Percentiles rank a stretch among this genome's conserved stretches.
These are phyloP conservation scores for Scutellaria barbata DNA, from an alignment of 257 asterid species.

Conservation along the genomic window DNA sequence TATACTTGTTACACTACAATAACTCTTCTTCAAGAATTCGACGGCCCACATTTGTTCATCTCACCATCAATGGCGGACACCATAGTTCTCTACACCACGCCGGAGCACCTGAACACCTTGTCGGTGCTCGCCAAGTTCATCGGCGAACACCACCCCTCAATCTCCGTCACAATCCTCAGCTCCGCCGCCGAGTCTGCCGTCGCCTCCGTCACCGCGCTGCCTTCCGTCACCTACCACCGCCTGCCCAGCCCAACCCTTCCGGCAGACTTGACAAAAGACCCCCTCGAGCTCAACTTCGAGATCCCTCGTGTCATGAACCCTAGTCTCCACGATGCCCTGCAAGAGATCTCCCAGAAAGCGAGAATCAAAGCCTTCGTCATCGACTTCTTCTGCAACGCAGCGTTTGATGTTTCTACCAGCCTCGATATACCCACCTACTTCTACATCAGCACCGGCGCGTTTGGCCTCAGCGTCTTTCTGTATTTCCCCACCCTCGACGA, in stretches of 20 bases:
- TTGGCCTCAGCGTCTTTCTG: conserved; percentile 30
- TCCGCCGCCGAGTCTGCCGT: conserved; percentile 33
- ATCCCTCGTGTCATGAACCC: conserved; percentile 48
- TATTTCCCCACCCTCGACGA: conserved; percentile 36
- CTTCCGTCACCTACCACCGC: conserved; percentile 42
- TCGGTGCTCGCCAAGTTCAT: conserved; percentile 38
- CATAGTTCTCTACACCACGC: conserved; percentile 36
- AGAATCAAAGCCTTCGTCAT: conserved; percentile 43
- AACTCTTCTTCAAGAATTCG: too few species aligned
- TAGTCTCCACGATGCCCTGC: conserved; percentile 35
- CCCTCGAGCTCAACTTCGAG: conserved; percentile 41
- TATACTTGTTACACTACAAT: too few species aligned
- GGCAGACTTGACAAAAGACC: background rate
- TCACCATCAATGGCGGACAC: conserved; percentile 33
- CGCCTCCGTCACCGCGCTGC: conserved; percentile 24
- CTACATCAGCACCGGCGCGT: conserved; percentile 36
- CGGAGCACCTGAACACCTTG: conserved; percentile 41
- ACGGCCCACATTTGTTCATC: too few species aligned
- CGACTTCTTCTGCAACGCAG: conserved; percentile 48
- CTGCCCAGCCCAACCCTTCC: conserved; percentile 41
- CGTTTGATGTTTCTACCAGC: conserved; percentile 37
- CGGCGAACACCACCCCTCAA: conserved; percentile 43
- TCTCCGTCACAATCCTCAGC: conserved; percentile 38
- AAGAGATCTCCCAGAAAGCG: conserved; percentile 34
- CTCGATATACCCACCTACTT: conserved; percentile 45